Evolutionary conservation across 345 rosid genomes (phyloP), one percentile per base, ranked within the genome.

Genomic region (Crucihimalaya himalaica): DNA sequence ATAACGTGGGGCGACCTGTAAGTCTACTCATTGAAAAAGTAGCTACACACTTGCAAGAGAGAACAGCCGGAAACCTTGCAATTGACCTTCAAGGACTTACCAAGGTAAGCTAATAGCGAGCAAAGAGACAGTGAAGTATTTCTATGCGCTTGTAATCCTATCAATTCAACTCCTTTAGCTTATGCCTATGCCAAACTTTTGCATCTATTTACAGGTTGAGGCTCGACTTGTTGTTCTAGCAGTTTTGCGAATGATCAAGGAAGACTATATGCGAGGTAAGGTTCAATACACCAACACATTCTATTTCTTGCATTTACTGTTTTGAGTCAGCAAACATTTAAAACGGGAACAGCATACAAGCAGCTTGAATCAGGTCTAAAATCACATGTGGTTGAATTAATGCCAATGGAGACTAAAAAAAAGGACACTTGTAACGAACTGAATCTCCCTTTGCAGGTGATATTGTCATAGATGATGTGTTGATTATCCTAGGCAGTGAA

Each of bases 221-320:
- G 89, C 92, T 74, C 92, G 97, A 68, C 93, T 92, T 51, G 89
- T 95, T 71, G 88, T 92, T 77, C 88, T 95, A 50, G 96, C 99
- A 29, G 93, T 91, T 74, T 82, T 90, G 43, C 82, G 88, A 58
- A 90, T 89, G 97, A 88, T 92, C 76, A 92, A 90, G 84, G 97
- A 95, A 88, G 90, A 85, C 71, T 79, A 80, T 50, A 67, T 71
- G 58, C 68, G 66, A 77, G 96, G 97, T 91, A 73, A 1, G 70
- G 19, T n/a, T 70, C 19, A 3, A 50, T 66, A 34, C 69, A 65
- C 19, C 11, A 25, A 57, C 35, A 48, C 25, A 46, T 47, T 31
- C 46, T 34, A 16, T 51, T 39, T 45, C 13, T 43, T 63, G 56
- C 48, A 51, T 55, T 32, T 6, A 35, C 42, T 18, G 29, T 55